phyloP scores from a whole-genome alignment of 306 rosid genomes.

The Rosa multiflora region DNA sequence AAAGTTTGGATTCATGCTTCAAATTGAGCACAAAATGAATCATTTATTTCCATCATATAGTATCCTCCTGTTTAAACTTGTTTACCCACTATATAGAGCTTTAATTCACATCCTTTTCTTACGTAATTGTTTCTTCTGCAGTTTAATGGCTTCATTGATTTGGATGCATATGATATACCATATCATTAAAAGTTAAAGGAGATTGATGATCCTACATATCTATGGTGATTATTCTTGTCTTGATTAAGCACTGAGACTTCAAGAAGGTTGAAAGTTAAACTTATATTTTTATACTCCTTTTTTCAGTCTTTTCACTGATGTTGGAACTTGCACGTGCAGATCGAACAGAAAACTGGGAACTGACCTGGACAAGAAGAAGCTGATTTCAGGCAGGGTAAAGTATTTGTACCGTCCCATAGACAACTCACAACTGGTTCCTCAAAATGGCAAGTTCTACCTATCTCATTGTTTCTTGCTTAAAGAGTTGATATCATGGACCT shows the following conservation, averaged over 20 bases:
- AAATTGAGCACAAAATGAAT: not conserved
- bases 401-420: conserved; percentile 55
- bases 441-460: conserved; percentile 42
- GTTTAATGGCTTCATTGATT: conserved; percentile 83
- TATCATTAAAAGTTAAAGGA: conserved; percentile 79
- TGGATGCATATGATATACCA: conserved; percentile 74
- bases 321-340: conserved; percentile 44
- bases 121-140: conserved; percentile 29
- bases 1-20: not conserved
- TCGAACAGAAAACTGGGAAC: conserved; percentile 93
- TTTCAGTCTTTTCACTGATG: not conserved
- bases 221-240: conserved; percentile 52
- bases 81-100: not conserved
- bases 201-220: conserved; percentile 91
- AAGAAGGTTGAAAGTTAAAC: no score
- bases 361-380: conserved; percentile 83
- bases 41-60: not conserved
- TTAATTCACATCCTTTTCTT: not conserved
- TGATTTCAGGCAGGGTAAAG: conserved; percentile 81
- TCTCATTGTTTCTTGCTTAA: not conserved
- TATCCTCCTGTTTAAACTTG: not conserved
- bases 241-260: not conserved
- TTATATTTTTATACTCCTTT: no score
- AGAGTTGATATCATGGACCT: no score
- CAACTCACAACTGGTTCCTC: conserved; percentile 83